phyloP scores from a whole-genome alignment of 2,329 filamentous ascomycete species.

The Cladosporium cucumerinum region DNA sequence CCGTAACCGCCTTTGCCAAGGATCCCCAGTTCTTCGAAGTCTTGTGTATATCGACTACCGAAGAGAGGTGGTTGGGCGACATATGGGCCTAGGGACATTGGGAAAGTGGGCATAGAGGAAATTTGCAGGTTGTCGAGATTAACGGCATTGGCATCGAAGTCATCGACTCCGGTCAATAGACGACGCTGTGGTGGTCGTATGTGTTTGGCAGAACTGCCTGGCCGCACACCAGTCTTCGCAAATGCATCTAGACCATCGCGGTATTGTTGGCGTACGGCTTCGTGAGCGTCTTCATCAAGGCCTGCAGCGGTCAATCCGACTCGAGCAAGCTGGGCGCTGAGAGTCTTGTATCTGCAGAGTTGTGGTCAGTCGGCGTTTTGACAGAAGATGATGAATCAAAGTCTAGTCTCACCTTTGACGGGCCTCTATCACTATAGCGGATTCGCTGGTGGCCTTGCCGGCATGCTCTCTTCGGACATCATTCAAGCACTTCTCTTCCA shows the following conservation, averaged over 20 bases:
- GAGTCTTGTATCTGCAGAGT: slow-evolving; percentile 37
- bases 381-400: neutral
- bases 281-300: slow-evolving; percentile 36
- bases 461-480: slow-evolving; percentile 36
- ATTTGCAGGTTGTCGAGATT: slow-evolving; percentile 1
- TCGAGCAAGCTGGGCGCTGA: slow-evolving; percentile 37
- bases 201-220: neutral
- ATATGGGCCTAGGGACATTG: slow-evolving; percentile 1
- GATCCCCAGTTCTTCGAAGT: slow-evolving; percentile 53
- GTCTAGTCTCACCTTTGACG: neutral
- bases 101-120: neutral
- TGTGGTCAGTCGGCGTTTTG: neutral
- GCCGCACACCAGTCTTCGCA: neutral
- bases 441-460: slow-evolving; percentile 2
- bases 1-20: slow-evolving; percentile 66
- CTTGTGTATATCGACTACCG: slow-evolving; percentile 46
- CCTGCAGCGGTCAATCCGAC: slow-evolving; percentile 37
- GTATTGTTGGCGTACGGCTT: slow-evolving; percentile 34
- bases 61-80: slow-evolving; percentile 7
- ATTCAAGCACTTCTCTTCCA: slow-evolving; percentile 43
- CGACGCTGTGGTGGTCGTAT: slow-evolving; percentile 3
- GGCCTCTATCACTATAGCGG: slow-evolving; percentile 9
- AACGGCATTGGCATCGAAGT: neutral
- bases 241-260: slow-evolving; percentile 39
- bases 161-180: neutral